Percentiles rank a stretch among this genome's conserved stretches.
phyloP scores from a whole-genome alignment of 495 filamentous ascomycete species.

The Parmelia sp. region DNA sequence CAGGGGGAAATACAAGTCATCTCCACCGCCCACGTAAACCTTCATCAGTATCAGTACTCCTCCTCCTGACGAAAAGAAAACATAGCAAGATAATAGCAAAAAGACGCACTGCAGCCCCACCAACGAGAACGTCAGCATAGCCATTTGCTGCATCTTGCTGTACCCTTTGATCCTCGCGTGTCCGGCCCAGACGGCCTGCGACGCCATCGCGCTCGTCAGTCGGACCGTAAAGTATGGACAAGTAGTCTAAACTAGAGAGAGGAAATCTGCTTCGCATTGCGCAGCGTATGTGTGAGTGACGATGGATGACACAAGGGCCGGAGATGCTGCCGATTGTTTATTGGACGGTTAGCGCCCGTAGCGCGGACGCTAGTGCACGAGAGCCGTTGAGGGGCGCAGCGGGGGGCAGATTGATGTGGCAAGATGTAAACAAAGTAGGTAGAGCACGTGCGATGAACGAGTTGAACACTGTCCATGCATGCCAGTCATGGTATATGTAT shows the following conservation, averaged over 20 bases:
- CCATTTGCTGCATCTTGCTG: conserved; percentile 77
- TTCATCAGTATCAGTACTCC: conserved; percentile 25
- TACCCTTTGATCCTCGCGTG: conserved; percentile 70
- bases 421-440: too few species aligned
- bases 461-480: too few species aligned
- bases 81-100: neutral
- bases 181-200: conserved; percentile 35
- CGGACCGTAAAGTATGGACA: neutral
- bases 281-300: too few species aligned
- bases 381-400: too few species aligned
- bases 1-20: conserved; percentile 62
- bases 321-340: neutral
- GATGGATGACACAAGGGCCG: too few species aligned
- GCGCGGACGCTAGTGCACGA: too few species aligned
- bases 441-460: too few species aligned
- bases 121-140: conserved; percentile 73
- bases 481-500: too few species aligned
- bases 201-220: neutral
- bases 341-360: neutral
- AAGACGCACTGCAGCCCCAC: conserved; percentile 67
- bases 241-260: too few species aligned
- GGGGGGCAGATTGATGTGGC: too few species aligned
- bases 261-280: too few species aligned
- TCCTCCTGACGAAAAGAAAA: too few species aligned
- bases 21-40: conserved; percentile 87